phyloP scores from a whole-genome alignment of 331 rosid genomes.

The Phaseolus coccineus region DNA sequence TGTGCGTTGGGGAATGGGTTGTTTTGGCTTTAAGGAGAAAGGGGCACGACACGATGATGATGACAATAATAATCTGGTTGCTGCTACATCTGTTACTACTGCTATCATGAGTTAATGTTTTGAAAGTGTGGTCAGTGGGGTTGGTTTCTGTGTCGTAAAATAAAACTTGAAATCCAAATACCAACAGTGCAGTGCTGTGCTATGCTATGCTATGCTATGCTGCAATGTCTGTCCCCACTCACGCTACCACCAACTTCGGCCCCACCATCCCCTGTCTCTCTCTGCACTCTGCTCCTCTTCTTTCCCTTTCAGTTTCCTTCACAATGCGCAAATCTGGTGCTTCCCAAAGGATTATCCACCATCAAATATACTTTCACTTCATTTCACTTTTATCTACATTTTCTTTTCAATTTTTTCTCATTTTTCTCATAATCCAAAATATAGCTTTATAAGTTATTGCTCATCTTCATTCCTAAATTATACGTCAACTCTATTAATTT shows the following conservation, averaged over 20 bases:
- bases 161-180: constrained; percentile 37
- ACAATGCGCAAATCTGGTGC: neutral
- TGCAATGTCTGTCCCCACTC: constrained; percentile 45
- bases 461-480: too few relatives aligned
- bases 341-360: neutral
- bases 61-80: constrained; percentile 35
- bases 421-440: too few relatives aligned
- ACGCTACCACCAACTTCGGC: neutral
- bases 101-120: constrained; percentile 35
- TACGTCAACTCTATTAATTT: too few relatives aligned
- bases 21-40: constrained; percentile 29
- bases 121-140: constrained; percentile 45
- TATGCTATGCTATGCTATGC: neutral
- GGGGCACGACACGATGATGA: constrained; percentile 30
- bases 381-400: too few relatives aligned
- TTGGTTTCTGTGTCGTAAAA: constrained; percentile 22
- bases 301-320: constrained; percentile 1
- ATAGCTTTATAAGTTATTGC: too few relatives aligned
- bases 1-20: constrained; percentile 35
- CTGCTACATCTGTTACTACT: neutral
- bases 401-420: too few relatives aligned
- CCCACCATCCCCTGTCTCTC: neutral
- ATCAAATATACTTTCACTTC: too few relatives aligned
- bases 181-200: neutral
- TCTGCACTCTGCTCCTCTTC: neutral